Evolutionary conservation across 768 basidiomycete species (phyloP).

Genomic region (Mycena galopus): DNA sequence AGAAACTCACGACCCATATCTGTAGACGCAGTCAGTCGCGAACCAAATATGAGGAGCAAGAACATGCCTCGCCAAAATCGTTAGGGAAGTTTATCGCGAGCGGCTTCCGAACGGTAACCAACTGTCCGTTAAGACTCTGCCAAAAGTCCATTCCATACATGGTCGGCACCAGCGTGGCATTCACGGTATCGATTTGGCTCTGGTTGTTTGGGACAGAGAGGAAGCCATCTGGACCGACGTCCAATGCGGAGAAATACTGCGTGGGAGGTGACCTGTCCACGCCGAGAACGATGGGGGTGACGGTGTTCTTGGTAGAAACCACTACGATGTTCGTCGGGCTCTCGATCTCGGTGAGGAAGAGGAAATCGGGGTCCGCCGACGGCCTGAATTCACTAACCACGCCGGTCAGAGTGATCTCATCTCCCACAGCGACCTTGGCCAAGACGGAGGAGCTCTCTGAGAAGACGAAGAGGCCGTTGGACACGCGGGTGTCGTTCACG

Average conservation of each 20-base stretch:
- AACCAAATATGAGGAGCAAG: too few relatives aligned
- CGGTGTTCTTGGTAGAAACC: slow-evolving; percentile 58
- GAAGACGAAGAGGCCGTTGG: slow-evolving; percentile 66
- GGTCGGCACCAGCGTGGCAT: slow-evolving; percentile 63
- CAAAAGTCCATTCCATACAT: slow-evolving; percentile 73
- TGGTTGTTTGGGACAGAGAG: slow-evolving; percentile 69
- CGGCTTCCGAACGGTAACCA: slow-evolving; percentile 66
- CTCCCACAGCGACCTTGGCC: slow-evolving; percentile 59
- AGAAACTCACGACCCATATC: too few relatives aligned
- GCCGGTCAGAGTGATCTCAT: slow-evolving; percentile 60
- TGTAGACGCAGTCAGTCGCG: too few relatives aligned
- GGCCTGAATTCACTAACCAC: slow-evolving; percentile 60
- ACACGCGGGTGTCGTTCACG: slow-evolving; percentile 59
- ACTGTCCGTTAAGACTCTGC: slow-evolving; percentile 71
- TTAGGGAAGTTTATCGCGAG: slow-evolving; percentile 64
- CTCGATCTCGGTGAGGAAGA: slow-evolving; percentile 63
- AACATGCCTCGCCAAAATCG: slow-evolving; percentile 64
- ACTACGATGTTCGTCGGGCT: slow-evolving; percentile 59
- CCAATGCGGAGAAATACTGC: slow-evolving; percentile 60
- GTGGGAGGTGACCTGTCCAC: slow-evolving; percentile 67
- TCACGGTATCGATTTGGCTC: slow-evolving; percentile 57
- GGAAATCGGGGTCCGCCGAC: slow-evolving; percentile 55
- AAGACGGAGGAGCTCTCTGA: slow-evolving; percentile 54
- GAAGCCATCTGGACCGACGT: slow-evolving; percentile 66
- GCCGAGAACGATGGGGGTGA: slow-evolving; percentile 65